Conservation (phyloP, 345 rosid genomes). For the Melaleuca quinquenervia region DNA sequence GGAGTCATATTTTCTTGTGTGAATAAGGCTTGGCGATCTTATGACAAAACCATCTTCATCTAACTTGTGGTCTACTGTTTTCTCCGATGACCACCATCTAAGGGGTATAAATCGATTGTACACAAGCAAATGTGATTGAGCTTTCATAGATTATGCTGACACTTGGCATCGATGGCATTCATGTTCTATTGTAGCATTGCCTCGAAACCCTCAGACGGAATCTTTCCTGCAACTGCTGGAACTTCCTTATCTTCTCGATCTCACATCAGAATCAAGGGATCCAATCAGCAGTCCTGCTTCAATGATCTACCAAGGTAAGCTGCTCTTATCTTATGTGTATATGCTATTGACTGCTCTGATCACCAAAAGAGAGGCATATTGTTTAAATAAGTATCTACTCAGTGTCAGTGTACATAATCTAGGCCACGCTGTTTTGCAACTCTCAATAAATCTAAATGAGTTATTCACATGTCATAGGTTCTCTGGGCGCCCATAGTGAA, state of each 20-base stretch:
- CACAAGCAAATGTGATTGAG: not conserved
- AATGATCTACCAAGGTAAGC: conserved; percentile 29
- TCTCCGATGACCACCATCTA: not conserved
- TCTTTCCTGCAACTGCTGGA: conserved; percentile 68
- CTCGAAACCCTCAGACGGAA: conserved; percentile 65
- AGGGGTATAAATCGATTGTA: not conserved
- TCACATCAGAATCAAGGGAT: conserved; percentile 26
- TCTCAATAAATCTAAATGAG: not conserved
- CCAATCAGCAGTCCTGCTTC: conserved; percentile 12
- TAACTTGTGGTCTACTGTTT: not conserved
- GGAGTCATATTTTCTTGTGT: not conserved
- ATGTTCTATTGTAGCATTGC: conserved; percentile 24
- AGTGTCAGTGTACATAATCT: not conserved
- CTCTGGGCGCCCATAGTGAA: conserved; percentile 25
- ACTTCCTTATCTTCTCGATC: conserved; percentile 74
- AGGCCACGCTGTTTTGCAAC: not conserved
- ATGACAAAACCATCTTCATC: not conserved
- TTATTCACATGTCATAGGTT: conserved; percentile 13
- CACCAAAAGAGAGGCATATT: not conserved
- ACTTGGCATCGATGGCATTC: not conserved
- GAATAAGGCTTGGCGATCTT: not conserved
- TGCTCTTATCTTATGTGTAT: not conserved
- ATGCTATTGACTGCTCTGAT: not conserved
- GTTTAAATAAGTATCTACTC: not conserved
- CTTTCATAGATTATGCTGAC: not conserved